Conservation (phyloP, 1,139 yeast genomes). For the Wickerhamomyces sp. region DNA sequence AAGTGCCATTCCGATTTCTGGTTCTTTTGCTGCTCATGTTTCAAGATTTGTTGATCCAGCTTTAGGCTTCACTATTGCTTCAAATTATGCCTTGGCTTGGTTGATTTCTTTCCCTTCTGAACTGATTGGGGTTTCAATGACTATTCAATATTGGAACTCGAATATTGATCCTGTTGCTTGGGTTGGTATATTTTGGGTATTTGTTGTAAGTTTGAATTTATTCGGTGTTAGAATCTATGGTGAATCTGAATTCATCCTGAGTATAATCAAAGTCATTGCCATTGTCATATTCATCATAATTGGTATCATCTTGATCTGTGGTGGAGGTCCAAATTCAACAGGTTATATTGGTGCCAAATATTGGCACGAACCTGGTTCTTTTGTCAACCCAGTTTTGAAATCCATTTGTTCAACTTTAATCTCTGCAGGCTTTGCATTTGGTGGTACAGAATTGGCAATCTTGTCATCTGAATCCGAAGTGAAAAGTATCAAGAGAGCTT, state of each 20-base stretch:
- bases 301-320: constrained; percentile 61
- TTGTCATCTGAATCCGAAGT: constrained; percentile 73
- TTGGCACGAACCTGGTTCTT: constrained; percentile 62
- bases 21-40: constrained; percentile 54
- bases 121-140: constrained; percentile 72
- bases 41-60: constrained; percentile 67
- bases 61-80: constrained; percentile 75
- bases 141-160: constrained; percentile 67
- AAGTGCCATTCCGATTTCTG: constrained; percentile 64
- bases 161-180: constrained; percentile 61
- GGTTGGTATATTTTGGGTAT: constrained; percentile 54
- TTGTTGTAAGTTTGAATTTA: constrained; percentile 42
- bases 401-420: constrained; percentile 59
- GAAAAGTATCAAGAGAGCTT: constrained; percentile 64
- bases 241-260: constrained; percentile 56
- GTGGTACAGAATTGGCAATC: constrained; percentile 71
- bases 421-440: constrained; percentile 72
- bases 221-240: constrained; percentile 68
- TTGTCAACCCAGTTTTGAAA: constrained; percentile 51
- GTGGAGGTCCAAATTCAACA: constrained; percentile 44
- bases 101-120: constrained; percentile 81
- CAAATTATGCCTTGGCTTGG: constrained; percentile 84
- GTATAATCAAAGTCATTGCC: constrained; percentile 53
- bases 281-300: constrained; percentile 55
- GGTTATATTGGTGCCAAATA: constrained; percentile 62